A percentile compares a stretch with the other conserved stretches of the same genome.
These are phyloP conservation scores for Neofusicoccum cordaticola DNA, from an alignment of 2,329 filamentous ascomycete species.

Conservation along the genomic window DNA sequence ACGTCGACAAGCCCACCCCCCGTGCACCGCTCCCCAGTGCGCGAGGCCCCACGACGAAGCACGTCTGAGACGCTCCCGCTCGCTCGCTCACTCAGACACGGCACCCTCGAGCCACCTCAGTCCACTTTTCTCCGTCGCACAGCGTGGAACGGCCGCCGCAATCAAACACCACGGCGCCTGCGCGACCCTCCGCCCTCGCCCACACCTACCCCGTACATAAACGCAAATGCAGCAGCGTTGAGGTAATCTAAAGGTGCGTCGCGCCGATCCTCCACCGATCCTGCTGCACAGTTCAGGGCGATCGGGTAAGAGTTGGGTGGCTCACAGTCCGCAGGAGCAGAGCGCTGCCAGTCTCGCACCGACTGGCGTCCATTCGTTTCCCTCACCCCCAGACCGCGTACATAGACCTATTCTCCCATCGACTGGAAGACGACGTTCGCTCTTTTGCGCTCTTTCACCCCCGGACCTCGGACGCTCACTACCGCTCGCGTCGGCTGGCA, in stretches of 20 bases:
- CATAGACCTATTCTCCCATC: constrained; percentile 30
- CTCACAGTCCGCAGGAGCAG: constrained; percentile 14
- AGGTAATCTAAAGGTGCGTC: constrained; percentile 30
- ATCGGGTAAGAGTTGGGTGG: neutral
- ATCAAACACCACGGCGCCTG: constrained; percentile 17
- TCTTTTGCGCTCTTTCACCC: constrained; percentile 27
- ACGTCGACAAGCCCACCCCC: constrained; percentile 13
- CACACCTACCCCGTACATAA: constrained; percentile 13
- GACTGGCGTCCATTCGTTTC: constrained; percentile 42
- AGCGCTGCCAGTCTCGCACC: constrained; percentile 28
- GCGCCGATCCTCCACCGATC: constrained; percentile 17
- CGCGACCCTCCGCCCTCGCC: constrained; percentile 9
- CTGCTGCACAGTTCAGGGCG: constrained; percentile 16
- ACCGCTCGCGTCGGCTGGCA: constrained; percentile 1
- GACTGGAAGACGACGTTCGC: constrained; percentile 32
- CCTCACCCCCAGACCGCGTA: constrained; percentile 21
- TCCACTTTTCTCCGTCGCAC: constrained; percentile 19
- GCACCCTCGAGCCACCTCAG: constrained; percentile 17
- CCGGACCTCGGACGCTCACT: neutral
- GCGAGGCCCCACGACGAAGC: constrained; percentile 15
- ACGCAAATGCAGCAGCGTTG: constrained; percentile 34
- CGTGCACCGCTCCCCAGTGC: constrained; percentile 9
- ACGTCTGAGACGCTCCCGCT: constrained; percentile 15
- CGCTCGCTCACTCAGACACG: constrained; percentile 13
- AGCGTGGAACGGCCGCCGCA: constrained; percentile 16